phyloP scores from a whole-genome alignment of 176 grass and related monocot genomes.

The Chrysopogon serrulatus region DNA sequence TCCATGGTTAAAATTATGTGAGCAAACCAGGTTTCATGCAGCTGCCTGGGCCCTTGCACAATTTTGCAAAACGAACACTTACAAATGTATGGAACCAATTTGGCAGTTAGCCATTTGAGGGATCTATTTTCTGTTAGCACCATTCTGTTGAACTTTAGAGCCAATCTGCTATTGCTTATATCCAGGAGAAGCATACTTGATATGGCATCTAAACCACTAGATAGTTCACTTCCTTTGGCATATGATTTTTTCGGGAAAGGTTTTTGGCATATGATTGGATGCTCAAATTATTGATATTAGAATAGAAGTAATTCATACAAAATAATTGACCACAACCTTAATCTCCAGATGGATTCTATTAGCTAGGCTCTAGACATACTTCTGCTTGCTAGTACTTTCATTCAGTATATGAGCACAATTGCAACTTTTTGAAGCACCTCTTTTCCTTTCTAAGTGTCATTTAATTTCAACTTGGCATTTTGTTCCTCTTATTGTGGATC shows the following conservation, averaged over 20 bases:
- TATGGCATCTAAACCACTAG: neutral
- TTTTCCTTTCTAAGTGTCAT: neutral
- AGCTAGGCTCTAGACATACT: neutral
- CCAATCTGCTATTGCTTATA: neutral
- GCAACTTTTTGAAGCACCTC: neutral
- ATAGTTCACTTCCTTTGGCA: neutral
- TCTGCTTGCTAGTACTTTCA: neutral
- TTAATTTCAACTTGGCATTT: neutral
- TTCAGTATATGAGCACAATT: neutral
- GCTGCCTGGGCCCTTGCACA: neutral
- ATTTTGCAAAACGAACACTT: neutral
- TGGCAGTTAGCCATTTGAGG: neutral
- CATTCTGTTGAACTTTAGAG: neutral
- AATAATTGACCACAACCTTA: neutral
- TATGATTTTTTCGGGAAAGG: neutral
- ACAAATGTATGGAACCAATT: neutral
- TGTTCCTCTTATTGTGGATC: neutral
- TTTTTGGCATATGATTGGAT: neutral
- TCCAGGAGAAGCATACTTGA: neutral
- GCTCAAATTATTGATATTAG: neutral
- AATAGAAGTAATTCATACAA: neutral
- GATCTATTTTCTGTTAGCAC: neutral
- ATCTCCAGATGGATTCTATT: neutral
- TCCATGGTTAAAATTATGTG: neutral
- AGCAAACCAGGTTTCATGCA: neutral